Conservation (phyloP, 345 rosid genomes). For the Dimocarpus longan region DNA sequence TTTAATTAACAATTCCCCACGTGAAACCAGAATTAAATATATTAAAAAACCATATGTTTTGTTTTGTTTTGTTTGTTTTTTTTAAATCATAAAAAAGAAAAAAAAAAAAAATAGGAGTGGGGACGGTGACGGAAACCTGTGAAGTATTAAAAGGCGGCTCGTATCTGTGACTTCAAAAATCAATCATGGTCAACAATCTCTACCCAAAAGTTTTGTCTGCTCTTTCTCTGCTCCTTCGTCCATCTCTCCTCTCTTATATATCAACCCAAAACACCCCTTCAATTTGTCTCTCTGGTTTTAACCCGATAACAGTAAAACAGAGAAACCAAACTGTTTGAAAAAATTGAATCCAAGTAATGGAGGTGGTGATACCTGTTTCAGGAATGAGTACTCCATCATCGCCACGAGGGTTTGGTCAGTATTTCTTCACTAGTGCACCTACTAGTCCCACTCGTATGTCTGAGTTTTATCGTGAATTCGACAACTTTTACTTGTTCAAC, state of each 20-base stretch:
- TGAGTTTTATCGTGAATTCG: slow-evolving; percentile 54
- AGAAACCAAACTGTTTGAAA: background rate
- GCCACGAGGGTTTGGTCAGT: slow-evolving; percentile 57
- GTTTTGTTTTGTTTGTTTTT: no score
- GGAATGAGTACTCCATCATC: slow-evolving; percentile 69
- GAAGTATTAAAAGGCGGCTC: slow-evolving; percentile 42
- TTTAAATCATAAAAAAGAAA: no score
- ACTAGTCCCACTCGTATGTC: slow-evolving; percentile 66
- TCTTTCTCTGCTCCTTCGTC: slow-evolving; percentile 23
- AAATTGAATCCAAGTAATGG: slow-evolving; percentile 32
- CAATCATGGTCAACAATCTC: slow-evolving; percentile 45
- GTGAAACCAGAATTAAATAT: slow-evolving; percentile 12
- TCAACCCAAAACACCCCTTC: background rate
- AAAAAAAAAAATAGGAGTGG: background rate
- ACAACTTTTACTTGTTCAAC: slow-evolving; percentile 25
- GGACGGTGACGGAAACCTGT: background rate
- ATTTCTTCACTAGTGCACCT: slow-evolving; percentile 68
- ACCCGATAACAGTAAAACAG: background rate
- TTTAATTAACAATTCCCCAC: background rate
- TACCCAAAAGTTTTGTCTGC: slow-evolving; percentile 9
- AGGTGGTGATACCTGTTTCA: slow-evolving; percentile 46
- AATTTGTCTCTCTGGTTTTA: slow-evolving; percentile 16
- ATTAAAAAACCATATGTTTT: background rate
- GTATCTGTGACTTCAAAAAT: background rate
- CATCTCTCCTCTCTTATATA: background rate